Conservation (phyloP, 1,284 basidiomycete genomes). For the Anthracocystis panici-leucophaei region DNA sequence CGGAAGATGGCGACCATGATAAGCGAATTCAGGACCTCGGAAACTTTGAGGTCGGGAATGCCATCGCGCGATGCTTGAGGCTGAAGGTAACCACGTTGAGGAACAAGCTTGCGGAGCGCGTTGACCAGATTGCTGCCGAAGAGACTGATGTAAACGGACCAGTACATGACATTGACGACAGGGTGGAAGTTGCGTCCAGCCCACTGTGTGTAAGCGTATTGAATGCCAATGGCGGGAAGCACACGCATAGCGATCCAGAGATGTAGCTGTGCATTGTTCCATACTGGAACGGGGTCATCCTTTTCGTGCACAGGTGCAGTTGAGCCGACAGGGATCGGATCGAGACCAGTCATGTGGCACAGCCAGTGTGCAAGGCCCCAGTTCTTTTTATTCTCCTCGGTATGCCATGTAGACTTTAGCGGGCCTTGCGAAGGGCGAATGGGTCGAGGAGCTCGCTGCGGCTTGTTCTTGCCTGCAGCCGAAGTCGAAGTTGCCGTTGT, state of each 20-base stretch:
- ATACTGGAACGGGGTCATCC: constrained; percentile 47
- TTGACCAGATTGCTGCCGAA: constrained; percentile 44
- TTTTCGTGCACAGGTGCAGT: constrained; percentile 36
- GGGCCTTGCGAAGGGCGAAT: constrained; percentile 46
- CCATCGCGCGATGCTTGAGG: constrained; percentile 50
- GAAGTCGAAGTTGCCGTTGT: constrained; percentile 11
- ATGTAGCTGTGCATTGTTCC: constrained; percentile 50
- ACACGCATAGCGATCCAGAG: constrained; percentile 48
- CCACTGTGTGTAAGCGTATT: constrained; percentile 45
- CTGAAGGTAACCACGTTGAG: constrained; percentile 58
- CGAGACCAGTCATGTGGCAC: constrained; percentile 27
- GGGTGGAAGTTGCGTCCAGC: constrained; percentile 56
- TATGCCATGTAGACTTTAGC: constrained; percentile 49
- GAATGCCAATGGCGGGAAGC: constrained; percentile 46
- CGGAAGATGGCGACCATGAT: constrained; percentile 50
- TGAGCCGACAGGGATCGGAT: constrained; percentile 33
- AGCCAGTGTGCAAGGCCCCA: constrained; percentile 36
- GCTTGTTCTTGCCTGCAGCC: constrained; percentile 20
- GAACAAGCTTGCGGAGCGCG: constrained; percentile 24
- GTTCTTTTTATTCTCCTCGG: constrained; percentile 9
- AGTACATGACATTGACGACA: constrained; percentile 45
- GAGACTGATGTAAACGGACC: constrained; percentile 31
- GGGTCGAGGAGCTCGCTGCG: constrained; percentile 24
- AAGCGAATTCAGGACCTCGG: constrained; percentile 43
- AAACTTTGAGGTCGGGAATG: constrained; percentile 43